Evolutionary conservation across 116 monocot genomes (phyloP), one percentile per base, ranked within the genome.

Genomic region (Thalassia testudinum): DNA sequence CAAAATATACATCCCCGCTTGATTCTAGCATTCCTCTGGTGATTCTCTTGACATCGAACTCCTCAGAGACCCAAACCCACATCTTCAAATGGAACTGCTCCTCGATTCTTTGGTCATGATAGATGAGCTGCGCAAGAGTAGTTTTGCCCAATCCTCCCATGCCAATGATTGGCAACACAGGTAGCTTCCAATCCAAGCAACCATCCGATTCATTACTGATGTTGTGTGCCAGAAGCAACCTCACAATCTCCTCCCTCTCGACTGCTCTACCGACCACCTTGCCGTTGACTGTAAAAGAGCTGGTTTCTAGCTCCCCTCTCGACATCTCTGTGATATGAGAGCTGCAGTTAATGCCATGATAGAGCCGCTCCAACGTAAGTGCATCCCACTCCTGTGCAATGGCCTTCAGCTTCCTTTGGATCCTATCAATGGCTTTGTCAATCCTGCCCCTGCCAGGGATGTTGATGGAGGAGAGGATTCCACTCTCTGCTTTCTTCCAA

Each of bases 61-160:
- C 37, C 14, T 63, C 59, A 8, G 73, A 73, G 21, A 82, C 82
- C 56, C 56, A 70, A 0, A 82, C 57, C 77, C 82, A 77, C 47
- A 76, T 70, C 24, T 70, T 61, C 19, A 58, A 5, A 10, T 67
- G 6, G 47, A 77, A 82, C 25, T 70, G 43, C 1, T 52, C 24
- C 24, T 72, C 52, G 0, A 80, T 49, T 26, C 56, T 72, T 11
- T 11, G 0, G 43, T 75, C 71, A 43, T 68, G 72, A 61, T 67
- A 75, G 21, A 71, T 58, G 6, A 61, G 53, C 42, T 44, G 58
- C 8, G 67, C 67, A 3, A 67, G 59, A 1, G 67, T 44, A 8
- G 67, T 67, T 21, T 67, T 67, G 6, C 67, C 67, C 16, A 67
- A 5, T 0, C 67, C 67, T 0, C 28, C 67, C 43, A 59, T 58